Base-by-base conservation (phyloP, 305 asterid species). In the Solanum hybrid region DNA sequence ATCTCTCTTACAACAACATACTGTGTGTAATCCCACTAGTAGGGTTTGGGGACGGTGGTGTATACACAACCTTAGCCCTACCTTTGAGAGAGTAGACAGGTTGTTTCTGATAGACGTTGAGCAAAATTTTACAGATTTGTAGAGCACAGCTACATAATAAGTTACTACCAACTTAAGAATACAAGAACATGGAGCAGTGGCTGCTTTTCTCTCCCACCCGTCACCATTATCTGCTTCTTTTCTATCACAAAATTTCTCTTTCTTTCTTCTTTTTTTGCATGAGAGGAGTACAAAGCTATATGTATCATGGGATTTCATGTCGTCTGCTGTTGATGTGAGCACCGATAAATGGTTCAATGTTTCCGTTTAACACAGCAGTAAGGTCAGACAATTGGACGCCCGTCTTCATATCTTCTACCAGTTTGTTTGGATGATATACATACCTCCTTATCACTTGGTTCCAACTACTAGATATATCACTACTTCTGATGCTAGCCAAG, bases 241-340 rank as follows among this genome's bases (percentile, higher is more conserved):
- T 82, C 40, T 15, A 45, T 42, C 87, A 29, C 2, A 82, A 45
- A 45, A 82, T 42, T 0, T 82, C 72, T 82, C 26, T 60, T 19
- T 19, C 26, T 31, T 5, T 82, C 35, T 29, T 42, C 22, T 45
- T 11, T 42, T 42, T 29, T 19, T 88, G 91, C 78, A 85, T 90
- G 35, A 92, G 92, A 7, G 45, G 88, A 29, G 26, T 24, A 37
- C 60, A 79, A 4, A 79, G 66, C n/a, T 79, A 27, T 19, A 14
- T 51, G 75, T 7, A 4, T 85, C 87, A 85, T 31, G 45, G 45
- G 76, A 85, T 85, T 85, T 85, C 45, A 56, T 85, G 88, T 12
- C 87, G 91, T 93, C 99, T 94, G 40, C 90, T 93, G 87, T 89
- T 91, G 90, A 96, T 93, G 88, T 94, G 95, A 92, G 96, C 99